Conservation (phyloP, 306 rosid species). For the Quillaja saponaria region DNA sequence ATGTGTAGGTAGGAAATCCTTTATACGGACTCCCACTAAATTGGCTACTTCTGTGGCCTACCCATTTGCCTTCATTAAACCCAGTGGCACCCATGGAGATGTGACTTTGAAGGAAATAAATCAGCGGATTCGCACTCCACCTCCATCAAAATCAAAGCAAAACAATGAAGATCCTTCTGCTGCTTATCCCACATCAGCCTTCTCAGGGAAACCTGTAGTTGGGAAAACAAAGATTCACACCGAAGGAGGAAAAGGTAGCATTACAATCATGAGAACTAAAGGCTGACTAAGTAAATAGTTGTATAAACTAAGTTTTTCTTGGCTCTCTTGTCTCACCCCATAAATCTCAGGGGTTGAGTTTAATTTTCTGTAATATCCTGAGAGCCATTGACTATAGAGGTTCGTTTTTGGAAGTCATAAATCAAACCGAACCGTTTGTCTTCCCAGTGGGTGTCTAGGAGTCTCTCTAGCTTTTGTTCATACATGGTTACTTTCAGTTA, state of each 20-base stretch:
- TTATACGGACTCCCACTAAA: slow-evolving; percentile 60
- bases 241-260: slow-evolving; percentile 96
- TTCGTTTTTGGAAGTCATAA: slow-evolving; percentile 31
- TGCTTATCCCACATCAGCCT: slow-evolving; percentile 77
- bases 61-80: slow-evolving; percentile 88
- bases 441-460: slow-evolving; percentile 33
- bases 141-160: slow-evolving; percentile 58
- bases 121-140: slow-evolving; percentile 75
- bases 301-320: slow-evolving; percentile 17
- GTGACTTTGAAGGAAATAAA: slow-evolving; percentile 92
- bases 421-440: slow-evolving; percentile 29
- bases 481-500: slow-evolving; percentile 20
- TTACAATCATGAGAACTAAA: slow-evolving; percentile 93
- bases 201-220: slow-evolving; percentile 94
- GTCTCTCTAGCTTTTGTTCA: slow-evolving; percentile 28
- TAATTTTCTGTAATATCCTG: slow-evolving; percentile 29
- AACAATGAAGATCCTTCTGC: slow-evolving; percentile 52
- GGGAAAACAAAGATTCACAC: slow-evolving; percentile 86
- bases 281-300: slow-evolving; percentile 51
- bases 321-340: slow-evolving; percentile 29
- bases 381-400: slow-evolving; percentile 35
- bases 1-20: slow-evolving; percentile 72
- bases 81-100: slow-evolving; percentile 78
- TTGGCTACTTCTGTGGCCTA: slow-evolving; percentile 81
- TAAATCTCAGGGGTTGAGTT: slow-evolving; percentile 32